Evolutionary conservation across 306 rosid species (phyloP).

Genomic region (Citrullus colocynthis): DNA sequence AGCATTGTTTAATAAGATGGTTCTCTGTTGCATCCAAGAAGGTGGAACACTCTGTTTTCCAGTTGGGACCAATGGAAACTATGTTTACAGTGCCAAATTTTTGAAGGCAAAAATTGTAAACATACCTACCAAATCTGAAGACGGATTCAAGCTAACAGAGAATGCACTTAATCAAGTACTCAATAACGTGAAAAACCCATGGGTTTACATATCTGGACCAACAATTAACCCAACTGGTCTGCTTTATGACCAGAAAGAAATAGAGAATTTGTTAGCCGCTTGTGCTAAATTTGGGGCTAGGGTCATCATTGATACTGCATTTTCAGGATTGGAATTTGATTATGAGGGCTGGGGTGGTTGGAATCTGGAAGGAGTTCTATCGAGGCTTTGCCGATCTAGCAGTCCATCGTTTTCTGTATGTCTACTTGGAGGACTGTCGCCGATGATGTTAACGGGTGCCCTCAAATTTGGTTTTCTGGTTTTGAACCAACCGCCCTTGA

Average conservation of each 20-base stretch:
- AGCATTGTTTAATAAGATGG: conserved; percentile 78
- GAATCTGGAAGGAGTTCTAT: conserved; percentile 53
- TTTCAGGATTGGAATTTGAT: conserved; percentile 91
- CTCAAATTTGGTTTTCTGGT: conserved; percentile 74
- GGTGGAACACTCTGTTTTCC: conserved; percentile 96
- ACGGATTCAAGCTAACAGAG: conserved; percentile 63
- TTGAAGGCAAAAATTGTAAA: conserved; percentile 53
- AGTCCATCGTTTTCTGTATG: conserved; percentile 57
- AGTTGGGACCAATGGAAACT: conserved; percentile 78
- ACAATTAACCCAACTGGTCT: conserved; percentile 85
- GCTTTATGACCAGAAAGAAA: conserved; percentile 62
- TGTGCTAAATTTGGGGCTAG: conserved; percentile 82
- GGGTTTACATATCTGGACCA: conserved; percentile 95
- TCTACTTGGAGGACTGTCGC: conserved; percentile 83
- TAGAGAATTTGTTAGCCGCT: conserved; percentile 37
- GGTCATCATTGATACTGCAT: conserved; percentile 82
- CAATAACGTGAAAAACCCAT: conserved; percentile 53
- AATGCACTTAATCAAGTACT: conserved; percentile 40
- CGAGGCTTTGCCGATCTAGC: conserved; percentile 33
- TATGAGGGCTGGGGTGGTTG: conserved; percentile 67
- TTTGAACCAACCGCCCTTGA: conserved; percentile 48
- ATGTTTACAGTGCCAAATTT: conserved; percentile 76
- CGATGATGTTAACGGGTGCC: conserved; percentile 60
- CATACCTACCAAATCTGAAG: conserved; percentile 43
- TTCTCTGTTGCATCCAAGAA: conserved; percentile 81